Percentiles rank a stretch among this genome's conserved stretches.
Evolutionary conservation across 179 eudicot species (phyloP).

Genomic region (Nepenthes alata): DNA sequence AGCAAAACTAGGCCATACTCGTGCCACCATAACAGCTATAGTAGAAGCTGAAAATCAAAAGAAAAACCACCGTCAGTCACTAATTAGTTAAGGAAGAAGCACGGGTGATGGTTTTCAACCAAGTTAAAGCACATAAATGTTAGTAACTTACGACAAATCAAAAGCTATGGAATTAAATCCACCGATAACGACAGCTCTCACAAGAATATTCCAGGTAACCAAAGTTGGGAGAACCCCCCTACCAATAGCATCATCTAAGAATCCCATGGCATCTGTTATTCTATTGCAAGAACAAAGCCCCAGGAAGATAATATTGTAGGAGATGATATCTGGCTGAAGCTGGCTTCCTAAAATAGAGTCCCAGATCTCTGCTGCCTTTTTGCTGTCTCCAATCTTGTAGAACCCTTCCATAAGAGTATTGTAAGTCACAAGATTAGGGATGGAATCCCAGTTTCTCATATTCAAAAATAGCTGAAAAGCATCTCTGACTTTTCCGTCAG

Average conservation of each 20-base stretch:
- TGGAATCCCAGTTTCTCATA: slow-evolving; percentile 37
- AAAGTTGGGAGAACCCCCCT: slow-evolving; percentile 46
- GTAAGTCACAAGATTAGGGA: slow-evolving; percentile 70
- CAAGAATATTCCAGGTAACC: slow-evolving; percentile 73
- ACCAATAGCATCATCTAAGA: slow-evolving; percentile 48
- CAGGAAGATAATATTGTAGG: slow-evolving; percentile 66
- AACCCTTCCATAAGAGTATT: slow-evolving; percentile 91
- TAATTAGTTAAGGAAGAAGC: no score
- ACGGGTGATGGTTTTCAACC: no score
- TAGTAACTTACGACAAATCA: no score
- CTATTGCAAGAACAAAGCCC: slow-evolving; percentile 68
- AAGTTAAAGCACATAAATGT: no score
- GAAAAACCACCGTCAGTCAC: no score
- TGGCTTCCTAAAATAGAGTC: slow-evolving; percentile 43
- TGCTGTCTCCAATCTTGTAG: slow-evolving; percentile 42
- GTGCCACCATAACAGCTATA: no score
- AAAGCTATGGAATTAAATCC: background rate
- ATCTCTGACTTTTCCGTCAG: slow-evolving; percentile 43
- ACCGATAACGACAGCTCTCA: slow-evolving; percentile 38
- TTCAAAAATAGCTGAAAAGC: slow-evolving; percentile 46
- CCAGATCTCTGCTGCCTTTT: slow-evolving; percentile 57
- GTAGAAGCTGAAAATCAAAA: no score
- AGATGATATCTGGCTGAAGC: slow-evolving; percentile 63
- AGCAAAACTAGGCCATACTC: no score
- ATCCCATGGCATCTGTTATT: slow-evolving; percentile 36